Evolutionary conservation across 1,284 basidiomycete species (phyloP).

Genomic region (Volvariella volvacea): DNA sequence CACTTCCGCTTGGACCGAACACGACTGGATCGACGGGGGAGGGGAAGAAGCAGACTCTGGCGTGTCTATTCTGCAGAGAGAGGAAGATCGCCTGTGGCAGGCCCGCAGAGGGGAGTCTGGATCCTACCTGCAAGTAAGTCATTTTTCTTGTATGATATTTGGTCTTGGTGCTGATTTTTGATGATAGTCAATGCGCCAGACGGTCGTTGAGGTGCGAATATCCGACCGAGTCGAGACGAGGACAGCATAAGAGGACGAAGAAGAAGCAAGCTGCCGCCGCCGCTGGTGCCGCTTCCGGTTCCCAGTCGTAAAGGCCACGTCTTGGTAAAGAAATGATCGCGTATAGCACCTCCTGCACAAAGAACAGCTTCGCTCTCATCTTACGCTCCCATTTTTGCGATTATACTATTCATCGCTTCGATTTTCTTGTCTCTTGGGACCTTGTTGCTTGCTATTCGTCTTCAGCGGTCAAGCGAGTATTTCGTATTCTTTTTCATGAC

Average conservation of each 20-base stretch:
- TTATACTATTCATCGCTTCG: too few species aligned
- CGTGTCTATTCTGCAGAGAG: slow-evolving; percentile 38
- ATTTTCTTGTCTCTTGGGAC: too few species aligned
- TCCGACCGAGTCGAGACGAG: slow-evolving; percentile 17
- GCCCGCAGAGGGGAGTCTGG: slow-evolving; percentile 24
- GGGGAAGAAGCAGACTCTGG: slow-evolving; percentile 31
- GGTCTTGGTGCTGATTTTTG: slow-evolving; percentile 2
- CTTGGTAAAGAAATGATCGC: too few species aligned
- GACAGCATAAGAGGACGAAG: slow-evolving; percentile 13
- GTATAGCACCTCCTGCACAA: too few species aligned
- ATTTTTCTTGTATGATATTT: not conserved
- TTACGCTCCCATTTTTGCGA: too few species aligned
- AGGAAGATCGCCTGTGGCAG: slow-evolving; percentile 41
- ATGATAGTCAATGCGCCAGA: slow-evolving; percentile 16
- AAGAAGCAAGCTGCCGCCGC: slow-evolving; percentile 5
- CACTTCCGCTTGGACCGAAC: too few species aligned
- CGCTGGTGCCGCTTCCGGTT: too few species aligned
- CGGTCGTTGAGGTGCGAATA: slow-evolving; percentile 15
- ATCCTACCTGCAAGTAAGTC: slow-evolving; percentile 31
- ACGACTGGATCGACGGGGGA: not conserved
- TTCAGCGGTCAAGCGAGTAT: too few species aligned
- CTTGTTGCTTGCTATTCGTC: too few species aligned
- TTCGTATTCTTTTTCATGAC: too few species aligned
- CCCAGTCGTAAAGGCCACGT: too few species aligned
- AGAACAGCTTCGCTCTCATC: too few species aligned